These are phyloP conservation scores for Schizophyllum amplum DNA, from an alignment of 1,284 basidiomycete genomes.

Conservation along the genomic window DNA sequence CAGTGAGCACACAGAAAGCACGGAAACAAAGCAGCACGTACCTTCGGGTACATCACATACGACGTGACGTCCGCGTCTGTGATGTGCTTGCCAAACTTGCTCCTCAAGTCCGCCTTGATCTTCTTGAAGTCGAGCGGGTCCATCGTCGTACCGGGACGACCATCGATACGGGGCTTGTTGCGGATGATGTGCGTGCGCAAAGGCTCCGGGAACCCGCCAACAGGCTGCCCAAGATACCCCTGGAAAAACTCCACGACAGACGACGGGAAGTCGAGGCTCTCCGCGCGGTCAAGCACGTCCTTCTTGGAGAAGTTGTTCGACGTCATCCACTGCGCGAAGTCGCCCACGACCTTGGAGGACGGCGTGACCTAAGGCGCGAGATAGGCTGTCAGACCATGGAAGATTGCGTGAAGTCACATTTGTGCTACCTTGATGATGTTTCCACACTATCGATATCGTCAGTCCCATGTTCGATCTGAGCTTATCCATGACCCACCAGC, in stretches of 20 bases:
- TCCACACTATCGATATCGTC: conserved; percentile 60
- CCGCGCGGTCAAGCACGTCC: conserved; percentile 83
- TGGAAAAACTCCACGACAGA: conserved; percentile 97
- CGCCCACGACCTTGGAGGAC: conserved; percentile 98
- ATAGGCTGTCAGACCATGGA: neutral
- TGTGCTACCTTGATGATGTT: conserved; percentile 83
- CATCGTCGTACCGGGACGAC: conserved; percentile 85
- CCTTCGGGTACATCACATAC: conserved; percentile 96
- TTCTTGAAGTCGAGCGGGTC: conserved; percentile 91
- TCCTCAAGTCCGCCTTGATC: conserved; percentile 87
- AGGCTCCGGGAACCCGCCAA: conserved; percentile 98
- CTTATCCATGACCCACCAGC: conserved; percentile 45
- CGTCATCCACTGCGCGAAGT: conserved; percentile 99
- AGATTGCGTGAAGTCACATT: neutral
- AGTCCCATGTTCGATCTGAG: conserved; percentile 6
- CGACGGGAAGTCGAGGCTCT: conserved; percentile 93
- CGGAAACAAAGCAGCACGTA: conserved; percentile 19
- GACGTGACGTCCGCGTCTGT: conserved; percentile 90
- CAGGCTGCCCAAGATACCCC: conserved; percentile 94
- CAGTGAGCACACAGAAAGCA: conserved; percentile 10
- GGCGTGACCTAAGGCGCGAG: conserved; percentile 70
- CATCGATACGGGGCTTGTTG: conserved; percentile 89
- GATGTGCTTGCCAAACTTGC: conserved; percentile 94
- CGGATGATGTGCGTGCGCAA: conserved; percentile 89
- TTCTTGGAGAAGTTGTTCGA: conserved; percentile 86